phyloP scores from a whole-genome alignment of 352 stramenopile species.

The Phytophthora citricola region DNA sequence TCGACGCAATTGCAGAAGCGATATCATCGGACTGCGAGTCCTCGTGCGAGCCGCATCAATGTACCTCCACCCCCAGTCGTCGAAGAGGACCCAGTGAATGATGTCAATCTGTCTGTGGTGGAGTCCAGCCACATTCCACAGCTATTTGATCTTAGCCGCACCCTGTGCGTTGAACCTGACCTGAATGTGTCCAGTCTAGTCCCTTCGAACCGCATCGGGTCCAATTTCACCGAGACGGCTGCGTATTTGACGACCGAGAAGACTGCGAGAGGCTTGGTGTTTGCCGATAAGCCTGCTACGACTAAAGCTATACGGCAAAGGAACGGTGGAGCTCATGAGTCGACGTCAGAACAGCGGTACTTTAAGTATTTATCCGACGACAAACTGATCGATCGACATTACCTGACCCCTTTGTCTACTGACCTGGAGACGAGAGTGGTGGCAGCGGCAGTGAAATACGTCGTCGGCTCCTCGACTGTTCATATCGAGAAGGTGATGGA shows the following conservation, averaged over 20 bases:
- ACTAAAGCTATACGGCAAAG: no score
- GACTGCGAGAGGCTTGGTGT: constrained; percentile 25
- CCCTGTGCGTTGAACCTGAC: constrained; percentile 76
- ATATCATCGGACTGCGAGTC: constrained; percentile 17
- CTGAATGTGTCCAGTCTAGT: constrained; percentile 58
- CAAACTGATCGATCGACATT: constrained; percentile 47
- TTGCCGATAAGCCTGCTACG: constrained; percentile 11
- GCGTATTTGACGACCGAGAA: constrained; percentile 55
- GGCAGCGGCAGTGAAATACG: constrained; percentile 59
- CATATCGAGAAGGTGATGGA: constrained; percentile 55
- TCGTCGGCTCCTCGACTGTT: constrained; percentile 35
- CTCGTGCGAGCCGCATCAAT: constrained; percentile 8
- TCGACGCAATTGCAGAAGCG: constrained; percentile 27
- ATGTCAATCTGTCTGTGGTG: no score
- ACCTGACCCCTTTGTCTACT: constrained; percentile 44
- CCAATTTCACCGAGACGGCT: constrained; percentile 67
- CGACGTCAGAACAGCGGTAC: constrained; percentile 55
- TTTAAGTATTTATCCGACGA: constrained; percentile 59
- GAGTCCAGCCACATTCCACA: constrained; percentile 3
- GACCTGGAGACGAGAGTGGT: constrained; percentile 54
- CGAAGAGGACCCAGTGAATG: not conserved
- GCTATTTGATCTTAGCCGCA: constrained; percentile 79
- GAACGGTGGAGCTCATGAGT: not conserved
- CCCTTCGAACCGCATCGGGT: constrained; percentile 78
- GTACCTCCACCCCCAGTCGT: not conserved